phyloP scores from a whole-genome alignment of 108 stramenopile genomes.

The Mediolabrus comicus region DNA sequence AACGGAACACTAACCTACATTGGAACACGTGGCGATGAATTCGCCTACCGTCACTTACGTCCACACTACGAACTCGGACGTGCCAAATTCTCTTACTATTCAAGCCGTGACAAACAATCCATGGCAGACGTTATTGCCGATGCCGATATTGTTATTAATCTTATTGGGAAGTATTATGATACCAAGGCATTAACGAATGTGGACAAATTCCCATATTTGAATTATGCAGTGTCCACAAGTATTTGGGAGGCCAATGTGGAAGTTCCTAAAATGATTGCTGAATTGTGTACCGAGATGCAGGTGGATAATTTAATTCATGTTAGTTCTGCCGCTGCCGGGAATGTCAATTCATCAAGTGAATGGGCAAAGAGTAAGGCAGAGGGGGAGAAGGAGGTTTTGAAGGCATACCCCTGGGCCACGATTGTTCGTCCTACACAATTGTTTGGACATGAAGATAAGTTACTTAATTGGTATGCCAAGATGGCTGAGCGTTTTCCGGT shows the following conservation, averaged over 20 bases:
- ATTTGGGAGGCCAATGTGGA: constrained; percentile 90
- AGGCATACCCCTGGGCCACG: constrained; percentile 89
- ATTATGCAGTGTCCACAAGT: constrained; percentile 73
- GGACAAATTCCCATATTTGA: constrained; percentile 74
- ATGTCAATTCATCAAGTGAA: constrained; percentile 65
- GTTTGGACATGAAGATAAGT: constrained; percentile 94
- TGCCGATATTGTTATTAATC: constrained; percentile 92
- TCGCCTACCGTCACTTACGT: constrained; percentile 91
- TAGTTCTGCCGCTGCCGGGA: constrained; percentile 73
- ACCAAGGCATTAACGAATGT: constrained; percentile 77
- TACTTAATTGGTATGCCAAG: constrained; percentile 89
- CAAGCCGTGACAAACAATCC: constrained; percentile 83
- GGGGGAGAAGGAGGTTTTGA: constrained; percentile 90
- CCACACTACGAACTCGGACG: constrained; percentile 92
- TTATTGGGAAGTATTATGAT: constrained; percentile 94
- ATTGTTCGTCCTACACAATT: constrained; percentile 92
- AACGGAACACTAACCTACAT: constrained; percentile 81
- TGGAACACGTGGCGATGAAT: constrained; percentile 91
- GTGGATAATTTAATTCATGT: constrained; percentile 93
- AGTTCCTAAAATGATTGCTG: constrained; percentile 87
- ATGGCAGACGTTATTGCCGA: constrained; percentile 88
- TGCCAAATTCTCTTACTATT: constrained; percentile 78
- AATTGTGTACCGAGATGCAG: constrained; percentile 87
- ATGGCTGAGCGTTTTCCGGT: constrained; percentile 59
- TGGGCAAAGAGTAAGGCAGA: constrained; percentile 93